A percentile compares a stretch with the other conserved stretches of the same genome.
These are phyloP conservation scores for Streptanthus diversifolius DNA, from an alignment of 345 rosid species.

Conservation along the genomic window DNA sequence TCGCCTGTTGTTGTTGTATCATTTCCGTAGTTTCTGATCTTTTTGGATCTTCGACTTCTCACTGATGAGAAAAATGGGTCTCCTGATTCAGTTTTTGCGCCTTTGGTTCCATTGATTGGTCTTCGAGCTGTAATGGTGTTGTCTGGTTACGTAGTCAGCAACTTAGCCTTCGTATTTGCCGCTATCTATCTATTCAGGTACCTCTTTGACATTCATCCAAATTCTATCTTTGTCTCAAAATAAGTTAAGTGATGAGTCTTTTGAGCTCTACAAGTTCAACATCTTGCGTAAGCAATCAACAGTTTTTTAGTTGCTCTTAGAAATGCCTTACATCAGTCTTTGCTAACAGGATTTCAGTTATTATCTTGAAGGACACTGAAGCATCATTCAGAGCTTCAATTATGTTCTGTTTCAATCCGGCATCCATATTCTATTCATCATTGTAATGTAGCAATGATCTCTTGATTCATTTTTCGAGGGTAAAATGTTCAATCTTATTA, in stretches of 20 bases:
- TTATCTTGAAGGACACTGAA: slow-evolving; percentile 62
- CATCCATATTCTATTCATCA: slow-evolving; percentile 81
- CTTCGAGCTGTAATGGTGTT: slow-evolving; percentile 72
- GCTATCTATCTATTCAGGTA: slow-evolving; percentile 55
- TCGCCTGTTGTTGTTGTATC: not conserved
- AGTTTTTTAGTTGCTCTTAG: not conserved
- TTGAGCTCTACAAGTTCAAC: not conserved
- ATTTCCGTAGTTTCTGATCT: not conserved
- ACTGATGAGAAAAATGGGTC: not conserved
- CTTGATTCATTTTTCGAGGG: not conserved
- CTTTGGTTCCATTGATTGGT: slow-evolving; percentile 67
- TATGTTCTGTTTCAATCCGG: slow-evolving; percentile 88
- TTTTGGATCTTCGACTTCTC: not conserved
- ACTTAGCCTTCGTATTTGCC: slow-evolving; percentile 58
- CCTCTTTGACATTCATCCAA: not conserved
- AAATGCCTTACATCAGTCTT: slow-evolving; percentile 25
- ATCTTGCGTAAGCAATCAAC: not conserved
- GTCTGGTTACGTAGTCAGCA: slow-evolving; percentile 66
- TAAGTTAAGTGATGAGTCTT: not conserved
- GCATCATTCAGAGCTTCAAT: slow-evolving; percentile 66
- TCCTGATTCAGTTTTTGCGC: slow-evolving; percentile 58
- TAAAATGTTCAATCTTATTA: not conserved
- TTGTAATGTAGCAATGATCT: slow-evolving; percentile 48
- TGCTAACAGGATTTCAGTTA: slow-evolving; percentile 65
- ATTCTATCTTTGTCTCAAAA: not conserved